Base-by-base conservation (phyloP, 2,329 filamentous ascomycete species). In the Onygenales sp. region DNA sequence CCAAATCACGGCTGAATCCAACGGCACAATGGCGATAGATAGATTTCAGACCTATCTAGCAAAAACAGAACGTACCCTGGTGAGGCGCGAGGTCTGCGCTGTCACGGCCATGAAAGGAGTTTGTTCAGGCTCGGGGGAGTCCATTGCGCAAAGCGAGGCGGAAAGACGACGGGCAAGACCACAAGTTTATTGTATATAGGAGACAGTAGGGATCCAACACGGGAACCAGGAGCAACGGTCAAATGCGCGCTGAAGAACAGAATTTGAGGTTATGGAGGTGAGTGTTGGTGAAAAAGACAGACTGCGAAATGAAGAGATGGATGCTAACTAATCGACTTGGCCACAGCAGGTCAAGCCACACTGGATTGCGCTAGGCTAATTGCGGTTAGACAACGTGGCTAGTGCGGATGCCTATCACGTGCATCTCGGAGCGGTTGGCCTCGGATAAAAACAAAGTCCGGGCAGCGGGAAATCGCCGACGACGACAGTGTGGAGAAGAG, bases 71-170 rank as follows among this genome's bases (percentile, higher is more conserved):
- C 73, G 61, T 62, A 75, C 73, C 58, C 72, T 66, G 44, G 70
- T 61, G 56, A 74, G 56, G 56, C 64, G 71, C 42, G 72, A 74
- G 51, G 90, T 95, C 64, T 96, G 92, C 67, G 87, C 84, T 63
- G 84, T 87, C 67, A 96, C 88, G 59, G 89, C 87, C 67, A 86
- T 87, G 75, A 95, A 96, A 74, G 91, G 89, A 72, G 89, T 95
- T 75, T 87, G 83, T 49, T 95, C 89, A 58, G 88, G 85, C 76
- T 95, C 89, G 57, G 85, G 80, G 64, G 84, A 84, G 76, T 96
- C 89, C 91, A 95, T 95, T 14, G 49, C 48, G 53, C 42, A 50
- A 34, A 39, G 11, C 8, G 39, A 36, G 10, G 34, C 10, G 14
- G 39, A 47, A 10, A 50, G 32, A 4, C 21, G 31, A 36, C 13